Percentiles rank a stretch among this genome's conserved stretches.
Conservation (phyloP, 1,139 yeast genomes). For the Nakaseomyces uthaithaninus region DNA sequence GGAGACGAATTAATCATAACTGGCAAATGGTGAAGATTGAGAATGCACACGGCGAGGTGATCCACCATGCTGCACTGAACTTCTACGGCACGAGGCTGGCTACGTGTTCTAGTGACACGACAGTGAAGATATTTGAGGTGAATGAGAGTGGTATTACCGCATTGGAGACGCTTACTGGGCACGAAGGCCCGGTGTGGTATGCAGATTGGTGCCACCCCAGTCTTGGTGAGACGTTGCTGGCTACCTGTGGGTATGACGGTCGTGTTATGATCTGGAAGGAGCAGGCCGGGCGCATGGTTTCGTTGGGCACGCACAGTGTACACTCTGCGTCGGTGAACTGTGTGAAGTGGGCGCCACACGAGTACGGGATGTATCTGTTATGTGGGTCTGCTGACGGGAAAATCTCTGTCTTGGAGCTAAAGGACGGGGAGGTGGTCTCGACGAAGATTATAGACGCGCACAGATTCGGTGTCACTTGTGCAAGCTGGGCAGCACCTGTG, state of each 20-base stretch:
- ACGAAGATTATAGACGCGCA: slow-evolving; percentile 59
- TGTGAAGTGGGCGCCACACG: slow-evolving; percentile 97
- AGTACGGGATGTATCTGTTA: slow-evolving; percentile 82
- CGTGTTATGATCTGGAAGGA: slow-evolving; percentile 93
- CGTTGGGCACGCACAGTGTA: slow-evolving; percentile 75
- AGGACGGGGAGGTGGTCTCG: slow-evolving; percentile 73
- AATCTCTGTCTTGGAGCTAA: slow-evolving; percentile 83
- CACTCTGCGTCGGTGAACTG: slow-evolving; percentile 94
- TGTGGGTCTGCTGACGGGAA: slow-evolving; percentile 95
- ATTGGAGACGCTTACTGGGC: slow-evolving; percentile 75
- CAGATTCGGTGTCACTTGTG: slow-evolving; percentile 87
- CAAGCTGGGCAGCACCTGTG: slow-evolving; percentile 82
- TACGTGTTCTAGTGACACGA: slow-evolving; percentile 90
- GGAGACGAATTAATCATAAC: not conserved
- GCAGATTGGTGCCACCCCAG: slow-evolving; percentile 99
- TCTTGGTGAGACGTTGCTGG: slow-evolving; percentile 82
- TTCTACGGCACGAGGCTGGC: slow-evolving; percentile 94
- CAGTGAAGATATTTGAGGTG: slow-evolving; percentile 85
- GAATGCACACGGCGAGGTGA: slow-evolving; percentile 79
- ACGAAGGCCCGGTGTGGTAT: slow-evolving; percentile 99
- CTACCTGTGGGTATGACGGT: slow-evolving; percentile 94
- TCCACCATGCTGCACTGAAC: slow-evolving; percentile 95
- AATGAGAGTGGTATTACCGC: slow-evolving; percentile 62
- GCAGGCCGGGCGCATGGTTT: slow-evolving; percentile 81
- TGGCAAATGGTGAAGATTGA: slow-evolving; percentile 54